These are phyloP conservation scores for Paramyrothecium roridum DNA, from an alignment of 2,329 filamentous ascomycete genomes.

Conservation along the genomic window DNA sequence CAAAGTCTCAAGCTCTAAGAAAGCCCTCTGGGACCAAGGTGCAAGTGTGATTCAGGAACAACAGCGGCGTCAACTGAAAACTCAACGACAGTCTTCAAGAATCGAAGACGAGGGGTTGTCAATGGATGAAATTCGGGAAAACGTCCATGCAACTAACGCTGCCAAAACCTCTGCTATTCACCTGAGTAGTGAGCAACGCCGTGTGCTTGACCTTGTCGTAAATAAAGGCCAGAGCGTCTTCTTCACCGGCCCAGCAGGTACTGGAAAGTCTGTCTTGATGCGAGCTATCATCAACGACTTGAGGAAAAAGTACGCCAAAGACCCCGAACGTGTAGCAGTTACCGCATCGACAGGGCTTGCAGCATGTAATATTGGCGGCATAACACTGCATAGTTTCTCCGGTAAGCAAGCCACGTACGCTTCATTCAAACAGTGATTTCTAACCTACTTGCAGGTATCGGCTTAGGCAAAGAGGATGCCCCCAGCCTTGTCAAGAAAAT, in stretches of 20 bases:
- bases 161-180: constrained; percentile 55
- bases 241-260: constrained; percentile 95
- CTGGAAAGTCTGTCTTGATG: constrained; percentile 95
- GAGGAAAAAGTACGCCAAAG: constrained; percentile 69
- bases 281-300: constrained; percentile 82
- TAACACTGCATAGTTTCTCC: constrained; percentile 92
- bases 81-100: constrained; percentile 39
- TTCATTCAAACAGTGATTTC: background rate
- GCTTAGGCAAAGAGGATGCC: constrained; percentile 85
- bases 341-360: constrained; percentile 95
- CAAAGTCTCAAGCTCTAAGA: background rate
- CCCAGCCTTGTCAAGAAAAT: constrained; percentile 85
- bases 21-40: constrained; percentile 65
- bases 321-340: constrained; percentile 83
- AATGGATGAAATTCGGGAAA: constrained; percentile 37
- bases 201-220: constrained; percentile 79
- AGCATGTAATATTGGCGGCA: constrained; percentile 93
- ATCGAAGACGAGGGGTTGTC: constrained; percentile 31
- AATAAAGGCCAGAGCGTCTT: constrained; percentile 85
- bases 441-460: constrained; percentile 52
- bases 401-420: constrained; percentile 40
- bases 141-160: constrained; percentile 26
- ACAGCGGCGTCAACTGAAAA: constrained; percentile 72
- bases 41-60: constrained; percentile 69
- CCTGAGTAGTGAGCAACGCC: constrained; percentile 81